Base-by-base conservation (phyloP, 1,139 yeast species). In the Candida neerlandica region DNA sequence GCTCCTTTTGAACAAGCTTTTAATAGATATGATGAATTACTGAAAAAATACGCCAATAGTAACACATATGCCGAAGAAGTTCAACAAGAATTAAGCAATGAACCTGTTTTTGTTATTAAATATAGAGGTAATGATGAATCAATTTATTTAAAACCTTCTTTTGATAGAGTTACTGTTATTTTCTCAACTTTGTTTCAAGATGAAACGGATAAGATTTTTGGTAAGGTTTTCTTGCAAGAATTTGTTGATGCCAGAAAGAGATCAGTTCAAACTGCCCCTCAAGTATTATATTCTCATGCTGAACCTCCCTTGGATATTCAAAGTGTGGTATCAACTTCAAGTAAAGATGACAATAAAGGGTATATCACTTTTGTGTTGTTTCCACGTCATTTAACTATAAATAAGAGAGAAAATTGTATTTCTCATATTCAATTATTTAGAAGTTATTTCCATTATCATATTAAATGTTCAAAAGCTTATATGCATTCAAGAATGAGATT, bases 401-500 rank as follows among this genome's bases (percentile, higher is more conserved):
- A 86, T 56, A 84, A 89, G 59, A 81, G 90, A 64, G 92, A 91
- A 62, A 86, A 83, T 65, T 85, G 96, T 62, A 89, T 90, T 58
- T 84, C 95, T 38, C 96, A 89, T 68, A 88, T 94, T 62, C 92
- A 91, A 66, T 78, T 89, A 55, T 95, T 94, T 74, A 81, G 99
- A 71, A 95, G 91, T 66, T 94, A 92, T 71, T 92, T 94, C 86
- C 99, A 94, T 69, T 94, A 92, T 72, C 99, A 94, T 67, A 94
- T 94, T 75, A 94, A 94, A 73, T 92, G 97, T 69, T 91, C 97
- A 54, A 94, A 94, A 78, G 98, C 99, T 38, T 95, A 89, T 74
- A 86, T 94, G 88, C 99, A 94, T 71, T 90, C 97, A 51, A 85
- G 99, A 78, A 94, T 94, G 99, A 84, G 99, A 71, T 89, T 78